Evolutionary conservation across 2,329 filamentous ascomycete species (phyloP).

Genomic region (Exserohilum turcica): DNA sequence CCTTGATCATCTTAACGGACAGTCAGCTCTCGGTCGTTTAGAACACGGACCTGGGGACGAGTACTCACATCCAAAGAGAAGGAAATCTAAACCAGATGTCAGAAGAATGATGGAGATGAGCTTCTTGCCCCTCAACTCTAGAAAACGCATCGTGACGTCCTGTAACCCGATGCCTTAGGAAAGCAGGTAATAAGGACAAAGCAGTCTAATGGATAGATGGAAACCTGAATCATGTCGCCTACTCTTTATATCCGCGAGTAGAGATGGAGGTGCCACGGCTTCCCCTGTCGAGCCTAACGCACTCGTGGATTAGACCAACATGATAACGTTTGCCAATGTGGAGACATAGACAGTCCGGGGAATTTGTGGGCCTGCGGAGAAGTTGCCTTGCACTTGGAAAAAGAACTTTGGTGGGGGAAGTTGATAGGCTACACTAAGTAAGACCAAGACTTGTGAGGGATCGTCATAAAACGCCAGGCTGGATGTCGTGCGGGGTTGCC

Average conservation of each 20-base stretch:
- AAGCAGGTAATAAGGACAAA: neutral
- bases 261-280: conserved; percentile 8
- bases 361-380: conserved; percentile 17
- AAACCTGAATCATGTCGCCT: neutral
- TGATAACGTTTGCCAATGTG: neutral
- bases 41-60: neutral
- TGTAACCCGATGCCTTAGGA: neutral
- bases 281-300: conserved; percentile 9
- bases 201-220: neutral
- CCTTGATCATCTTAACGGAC: conserved; percentile 29
- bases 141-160: conserved; percentile 10
- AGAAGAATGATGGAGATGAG: conserved; percentile 19
- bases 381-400: neutral
- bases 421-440: neutral
- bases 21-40: neutral
- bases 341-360: conserved; percentile 8
- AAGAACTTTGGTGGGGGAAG: neutral
- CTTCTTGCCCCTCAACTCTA: conserved; percentile 21
- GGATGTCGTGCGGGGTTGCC: conserved; percentile 14
- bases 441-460: neutral
- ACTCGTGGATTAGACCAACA: neutral
- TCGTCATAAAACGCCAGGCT: conserved; percentile 9
- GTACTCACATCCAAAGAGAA: conserved; percentile 22
- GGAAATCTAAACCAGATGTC: conserved; percentile 22
- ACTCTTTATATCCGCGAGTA: conserved; percentile 5